These are phyloP conservation scores for Leccinum pachyderme DNA, from an alignment of 1,284 basidiomycete species.

Conservation along the genomic window DNA sequence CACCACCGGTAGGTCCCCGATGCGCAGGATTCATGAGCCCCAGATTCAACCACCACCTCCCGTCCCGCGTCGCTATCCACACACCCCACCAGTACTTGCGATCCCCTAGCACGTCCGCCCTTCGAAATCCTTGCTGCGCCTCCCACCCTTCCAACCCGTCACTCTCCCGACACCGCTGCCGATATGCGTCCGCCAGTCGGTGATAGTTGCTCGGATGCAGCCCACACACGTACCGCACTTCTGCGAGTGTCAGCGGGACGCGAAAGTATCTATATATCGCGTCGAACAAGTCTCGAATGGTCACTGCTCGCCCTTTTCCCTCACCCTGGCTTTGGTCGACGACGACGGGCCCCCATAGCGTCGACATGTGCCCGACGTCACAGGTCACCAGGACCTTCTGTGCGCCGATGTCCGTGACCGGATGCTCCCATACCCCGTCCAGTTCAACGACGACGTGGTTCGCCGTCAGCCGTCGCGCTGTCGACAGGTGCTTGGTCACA, in stretches of 20 bases:
- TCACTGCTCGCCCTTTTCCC: conserved; percentile 17
- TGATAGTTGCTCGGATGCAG: conserved; percentile 22
- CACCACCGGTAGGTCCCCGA: conserved; percentile 5
- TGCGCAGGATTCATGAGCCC: conserved; percentile 24
- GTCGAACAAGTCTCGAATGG: conserved; percentile 35
- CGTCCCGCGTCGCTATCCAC: conserved; percentile 28
- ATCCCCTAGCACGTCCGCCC: conserved; percentile 39
- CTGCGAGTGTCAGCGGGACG: conserved; percentile 27
- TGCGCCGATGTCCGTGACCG: conserved; percentile 28
- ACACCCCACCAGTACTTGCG: conserved; percentile 35
- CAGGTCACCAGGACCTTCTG: conserved; percentile 30
- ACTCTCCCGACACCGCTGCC: conserved; percentile 18
- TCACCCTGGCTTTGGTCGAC: conserved; percentile 19
- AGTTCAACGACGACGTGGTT: not conserved
- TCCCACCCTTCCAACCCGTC: conserved; percentile 32
- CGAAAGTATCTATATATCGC: conserved; percentile 39
- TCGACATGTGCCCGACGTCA: conserved; percentile 23
- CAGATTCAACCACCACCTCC: conserved; percentile 36
- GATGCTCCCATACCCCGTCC: conserved; percentile 14
- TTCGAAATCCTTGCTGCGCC: conserved; percentile 33
- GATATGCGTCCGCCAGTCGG: conserved; percentile 28
- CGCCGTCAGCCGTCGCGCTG: not conserved
- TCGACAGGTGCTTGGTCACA: not conserved
- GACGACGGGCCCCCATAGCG: conserved; percentile 35
- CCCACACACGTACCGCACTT: conserved; percentile 28